phyloP scores from a whole-genome alignment of 2,329 filamentous ascomycete genomes.

The Chaetothyriales sp. region DNA sequence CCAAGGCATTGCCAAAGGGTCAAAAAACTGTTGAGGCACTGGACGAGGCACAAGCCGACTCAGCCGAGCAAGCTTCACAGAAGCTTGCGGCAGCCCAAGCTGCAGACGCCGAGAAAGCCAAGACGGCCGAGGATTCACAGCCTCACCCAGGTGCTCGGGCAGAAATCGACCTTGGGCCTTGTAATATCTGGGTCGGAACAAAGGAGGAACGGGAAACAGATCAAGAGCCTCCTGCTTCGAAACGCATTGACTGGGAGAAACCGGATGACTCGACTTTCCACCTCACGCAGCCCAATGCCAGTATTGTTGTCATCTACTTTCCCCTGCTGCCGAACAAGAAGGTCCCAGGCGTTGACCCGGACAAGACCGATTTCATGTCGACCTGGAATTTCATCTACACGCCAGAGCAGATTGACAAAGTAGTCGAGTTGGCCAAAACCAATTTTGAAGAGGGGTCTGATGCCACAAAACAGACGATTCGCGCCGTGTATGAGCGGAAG shows the following conservation, averaged over 20 bases:
- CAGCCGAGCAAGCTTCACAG: slow-evolving; percentile 45
- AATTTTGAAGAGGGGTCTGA: slow-evolving; percentile 78
- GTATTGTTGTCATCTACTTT: slow-evolving; percentile 80
- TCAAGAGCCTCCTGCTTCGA: slow-evolving; percentile 40
- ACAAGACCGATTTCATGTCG: slow-evolving; percentile 69
- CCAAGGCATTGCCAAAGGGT: slow-evolving; percentile 43
- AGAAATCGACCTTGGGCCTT: slow-evolving; percentile 60
- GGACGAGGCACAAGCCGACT: slow-evolving; percentile 51
- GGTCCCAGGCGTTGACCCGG: slow-evolving; percentile 69
- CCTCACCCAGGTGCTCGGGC: slow-evolving; percentile 24
- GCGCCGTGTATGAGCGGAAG: slow-evolving; percentile 87
- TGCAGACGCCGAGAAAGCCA: slow-evolving; percentile 20
- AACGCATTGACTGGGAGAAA: slow-evolving; percentile 31
- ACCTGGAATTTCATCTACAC: slow-evolving; percentile 99
- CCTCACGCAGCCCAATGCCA: slow-evolving; percentile 62
- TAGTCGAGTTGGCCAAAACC: slow-evolving; percentile 65
- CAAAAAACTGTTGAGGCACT: slow-evolving; percentile 49
- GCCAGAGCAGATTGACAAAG: slow-evolving; percentile 73
- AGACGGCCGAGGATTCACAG: slow-evolving; percentile 6
- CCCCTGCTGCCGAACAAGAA: slow-evolving; percentile 69
- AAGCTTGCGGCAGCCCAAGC: slow-evolving; percentile 49
- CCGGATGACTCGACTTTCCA: slow-evolving; percentile 51
- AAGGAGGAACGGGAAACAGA: slow-evolving; percentile 55
- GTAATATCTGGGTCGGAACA: slow-evolving; percentile 87
- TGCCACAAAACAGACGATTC: slow-evolving; percentile 62